A percentile compares a stretch with the other conserved stretches of the same genome.
These are phyloP conservation scores for Ogataea kodamae DNA, from an alignment of 805 yeast genomes.

Conservation along the genomic window DNA sequence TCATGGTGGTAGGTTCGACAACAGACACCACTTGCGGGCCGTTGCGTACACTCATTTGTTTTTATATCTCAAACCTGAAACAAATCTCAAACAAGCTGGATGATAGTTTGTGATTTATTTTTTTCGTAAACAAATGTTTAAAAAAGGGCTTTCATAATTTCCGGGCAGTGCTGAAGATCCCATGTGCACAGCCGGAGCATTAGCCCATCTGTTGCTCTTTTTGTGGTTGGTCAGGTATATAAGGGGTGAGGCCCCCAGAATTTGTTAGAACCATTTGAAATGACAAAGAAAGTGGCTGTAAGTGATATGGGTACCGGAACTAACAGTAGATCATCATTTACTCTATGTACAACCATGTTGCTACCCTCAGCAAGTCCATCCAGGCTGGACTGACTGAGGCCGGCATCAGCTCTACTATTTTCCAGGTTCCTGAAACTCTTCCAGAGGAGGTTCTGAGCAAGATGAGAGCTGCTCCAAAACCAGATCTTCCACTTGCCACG, in stretches of 20 bases:
- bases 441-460: slow-evolving; percentile 54
- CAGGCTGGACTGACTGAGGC: slow-evolving; percentile 66
- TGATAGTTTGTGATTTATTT: slow-evolving; percentile 6
- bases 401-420: slow-evolving; percentile 68
- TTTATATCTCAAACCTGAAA: slow-evolving; percentile 8
- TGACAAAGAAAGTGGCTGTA: slow-evolving; percentile 25
- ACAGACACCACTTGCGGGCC: background rate
- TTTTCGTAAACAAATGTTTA: slow-evolving; percentile 14
- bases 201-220: too few relatives aligned
- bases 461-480: slow-evolving; percentile 65
- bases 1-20: slow-evolving; percentile 3
- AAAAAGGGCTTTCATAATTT: slow-evolving; percentile 5
- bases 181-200: too few relatives aligned
- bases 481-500: slow-evolving; percentile 56
- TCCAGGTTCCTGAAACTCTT: slow-evolving; percentile 79
- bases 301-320: slow-evolving; percentile 4
- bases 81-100: slow-evolving; percentile 8
- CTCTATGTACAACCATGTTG: slow-evolving; percentile 78
- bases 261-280: background rate
- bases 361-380: slow-evolving; percentile 63
- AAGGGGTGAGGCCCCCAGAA: background rate
- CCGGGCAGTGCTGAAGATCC: slow-evolving; percentile 10
- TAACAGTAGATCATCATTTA: slow-evolving; percentile 57
- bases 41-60: slow-evolving; percentile 1
- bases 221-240: too few relatives aligned